Evolutionary conservation across 257 asterid genomes (phyloP), one percentile per base, ranked within the genome.

Genomic region (Cruciata laevipes): DNA sequence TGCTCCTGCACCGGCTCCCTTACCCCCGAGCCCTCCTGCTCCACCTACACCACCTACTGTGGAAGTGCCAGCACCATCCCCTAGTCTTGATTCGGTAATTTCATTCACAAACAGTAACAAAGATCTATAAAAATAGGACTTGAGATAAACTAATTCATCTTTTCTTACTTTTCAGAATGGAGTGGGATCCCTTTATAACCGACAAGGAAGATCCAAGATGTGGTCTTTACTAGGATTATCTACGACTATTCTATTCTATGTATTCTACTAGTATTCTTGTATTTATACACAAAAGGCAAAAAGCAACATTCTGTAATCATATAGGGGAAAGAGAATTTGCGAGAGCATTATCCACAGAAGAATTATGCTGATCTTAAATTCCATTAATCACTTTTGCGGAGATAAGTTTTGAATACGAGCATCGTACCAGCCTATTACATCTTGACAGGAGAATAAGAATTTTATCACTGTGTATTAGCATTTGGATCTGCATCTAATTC

Each of bases 1-100:
- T 65, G 94, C 95, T 35, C 99, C 99, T 23, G 96, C 99, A 61
- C 98, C 97, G 1, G 95, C 98, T 33, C 94, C 96, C 4, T 77
- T 79, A 32, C 70, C 89, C 61, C 77, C 63, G 33, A 94, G 99
- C 83, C 99, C 99, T n/a, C 99, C 99, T 1, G 96, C 99, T 63
- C 98, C 99, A 24, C 96, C 96, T 10, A 80, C 82, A 5, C 80
- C 75, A 5, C 80, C 75, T 69, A 74, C 83, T 1, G 95, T 74
- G 0, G 96, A 85, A 13, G 76, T 93, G 37, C 96, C 95, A 35
- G 98, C 98, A 12, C 99, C 99, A 47, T 80, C 97, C 7, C 99
- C 96, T 59, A 74, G 87, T 63, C 65, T 85, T 18, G 62, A 86
- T 81, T 73, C 84, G 95, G 99, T 94, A 88, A 11, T 51, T 16